Conservation (phyloP, 2,329 filamentous ascomycete genomes). For the Simplicillium sp. region DNA sequence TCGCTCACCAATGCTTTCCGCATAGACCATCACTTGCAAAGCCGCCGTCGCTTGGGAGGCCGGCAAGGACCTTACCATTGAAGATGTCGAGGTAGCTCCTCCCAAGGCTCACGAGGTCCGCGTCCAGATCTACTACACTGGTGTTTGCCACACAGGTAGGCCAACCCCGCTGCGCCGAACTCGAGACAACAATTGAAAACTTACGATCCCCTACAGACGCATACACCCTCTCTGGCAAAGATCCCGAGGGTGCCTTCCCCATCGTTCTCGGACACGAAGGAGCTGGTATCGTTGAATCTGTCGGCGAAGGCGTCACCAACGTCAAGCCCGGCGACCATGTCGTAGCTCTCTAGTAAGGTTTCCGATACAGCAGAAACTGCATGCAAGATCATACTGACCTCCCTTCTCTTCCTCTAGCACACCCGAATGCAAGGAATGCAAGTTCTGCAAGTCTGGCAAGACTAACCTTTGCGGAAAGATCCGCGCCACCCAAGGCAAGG, state of each 20-base stretch:
- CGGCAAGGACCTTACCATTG: conserved; percentile 77
- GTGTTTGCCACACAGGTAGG: conserved; percentile 94
- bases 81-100: conserved; percentile 85
- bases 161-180: no score
- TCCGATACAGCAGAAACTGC: conserved; percentile 9
- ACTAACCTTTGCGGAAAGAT: conserved; percentile 99
- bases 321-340: conserved; percentile 93
- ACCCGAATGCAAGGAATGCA: conserved; percentile 94
- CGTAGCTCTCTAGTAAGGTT: conserved; percentile 68
- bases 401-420: conserved; percentile 47
- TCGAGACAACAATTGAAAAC: neutral
- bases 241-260: conserved; percentile 90
- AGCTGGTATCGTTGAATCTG: conserved; percentile 84
- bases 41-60: conserved; percentile 97
- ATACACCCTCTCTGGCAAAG: conserved; percentile 91
- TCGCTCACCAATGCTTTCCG: no score
- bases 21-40: conserved; percentile 88
- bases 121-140: conserved; percentile 94
- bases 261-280: conserved; percentile 85
- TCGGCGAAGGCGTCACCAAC: conserved; percentile 89
- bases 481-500: conserved; percentile 88
- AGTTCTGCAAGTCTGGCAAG: conserved; percentile 99
- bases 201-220: conserved; percentile 48
- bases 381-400: conserved; percentile 7
- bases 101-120: conserved; percentile 91